Evolutionary conservation across 805 yeast species (phyloP), one percentile per base, ranked within the genome.

Genomic region (Yamadazyma sp.): DNA sequence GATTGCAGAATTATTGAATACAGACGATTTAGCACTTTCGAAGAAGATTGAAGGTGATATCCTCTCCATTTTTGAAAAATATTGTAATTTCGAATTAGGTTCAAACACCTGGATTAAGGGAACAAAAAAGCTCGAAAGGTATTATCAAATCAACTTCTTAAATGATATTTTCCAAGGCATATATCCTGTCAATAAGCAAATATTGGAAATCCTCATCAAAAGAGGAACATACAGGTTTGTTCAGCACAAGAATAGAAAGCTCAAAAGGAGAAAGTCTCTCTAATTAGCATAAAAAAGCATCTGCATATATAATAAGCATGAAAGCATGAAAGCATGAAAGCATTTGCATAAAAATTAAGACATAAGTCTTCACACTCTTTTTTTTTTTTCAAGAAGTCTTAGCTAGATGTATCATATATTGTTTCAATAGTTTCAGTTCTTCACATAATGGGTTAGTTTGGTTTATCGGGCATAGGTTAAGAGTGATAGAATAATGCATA

Each of bases 71-170:
- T 30, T 40, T 7, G 18, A 17, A 9, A 28, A 31, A 15, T 37
- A 40, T 20, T 36, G 36, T 24, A 15, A 21, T 23, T 36, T 40
- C 17, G 23, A 30, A 22, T 23, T 40, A 10, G 44, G 44, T 8
- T 29, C 27, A 17, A 24, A 20, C 14, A 36, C 35, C 10, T 40
- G 40, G 40, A 17, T 31, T 9, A 40, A 35, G 14, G 33, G 23
- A 14, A 18, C 31, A 8, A 23, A 10, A 17, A 30, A 27, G 20
- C 30, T 15, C 10, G 23, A 36, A 18, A 30, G 44, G 14, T 19
- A 8, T 7, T 16, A 28, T 11, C 30, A 23, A n/a, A 33, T 40
- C 14, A 29, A 25, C 13, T 27, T 35, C 14, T 20, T 39, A n/a
- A 28, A 21, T 19, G 26, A 23, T 9, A 21, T 40, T 7, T 40